Base-by-base conservation (phyloP, 2,329 filamentous ascomycete species). In the Trichoderma simmonsii region DNA sequence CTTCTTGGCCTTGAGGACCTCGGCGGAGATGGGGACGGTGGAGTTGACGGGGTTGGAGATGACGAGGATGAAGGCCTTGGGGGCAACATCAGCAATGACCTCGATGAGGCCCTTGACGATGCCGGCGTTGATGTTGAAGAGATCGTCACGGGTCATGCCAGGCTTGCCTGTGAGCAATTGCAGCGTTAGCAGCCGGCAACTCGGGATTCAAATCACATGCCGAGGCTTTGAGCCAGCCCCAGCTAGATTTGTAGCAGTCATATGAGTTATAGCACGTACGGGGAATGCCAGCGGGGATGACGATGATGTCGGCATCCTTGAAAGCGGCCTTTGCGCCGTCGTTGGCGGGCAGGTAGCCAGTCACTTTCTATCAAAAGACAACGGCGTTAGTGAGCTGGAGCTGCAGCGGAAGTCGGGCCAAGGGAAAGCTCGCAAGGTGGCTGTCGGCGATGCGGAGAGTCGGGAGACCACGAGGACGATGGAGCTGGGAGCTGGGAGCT, bases 21-120 rank as follows among this genome's bases (percentile, higher is more conserved):
- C 96, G 77, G 95, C 96, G 75, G 96, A 93, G 80, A 99, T 98
- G 75, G 96, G 96, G 72, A 99, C 96, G 72, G 96, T 99, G 68
- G 94, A 97, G 91, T 99, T 99, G 85, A 99, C 96, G 73, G 96
- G 96, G 90, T 99, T 99, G 80, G 95, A 98, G 85, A 99, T 99
- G 86, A 99, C 91, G 76, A 98, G 91, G 82, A 97, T 90, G 86
- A 92, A 97, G 71, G 96, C 96, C 83, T 98, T 97, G 81, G 96
- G 96, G 82, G 91, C 91, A 80, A 92, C 90, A 82, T 98, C 91
- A 78, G 95, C 94, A 78, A 94, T 90, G 68, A 93, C 91, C 87
- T 97, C 92, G 78, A 97, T 92, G 77, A 99, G 89, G 78, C 93
- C 94, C 86, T 96, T 94, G 81, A 99, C 96, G 81, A 99, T 99